Conservation (phyloP, 2,329 filamentous ascomycete species). For the Fusarium globosum region DNA sequence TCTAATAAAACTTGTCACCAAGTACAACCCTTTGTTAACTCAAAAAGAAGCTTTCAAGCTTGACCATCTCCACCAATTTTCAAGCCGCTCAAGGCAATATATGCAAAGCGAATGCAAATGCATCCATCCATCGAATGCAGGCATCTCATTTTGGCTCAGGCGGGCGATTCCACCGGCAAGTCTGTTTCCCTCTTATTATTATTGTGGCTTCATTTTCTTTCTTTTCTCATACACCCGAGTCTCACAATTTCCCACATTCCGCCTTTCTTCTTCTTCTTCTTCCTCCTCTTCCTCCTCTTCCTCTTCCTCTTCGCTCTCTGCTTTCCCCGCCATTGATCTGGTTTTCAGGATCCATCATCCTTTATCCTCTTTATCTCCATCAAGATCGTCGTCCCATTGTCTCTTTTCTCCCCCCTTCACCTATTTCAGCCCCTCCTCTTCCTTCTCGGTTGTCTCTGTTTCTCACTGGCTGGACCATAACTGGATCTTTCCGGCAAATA, state of each 20-base stretch:
- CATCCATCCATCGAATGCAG: constrained; percentile 1
- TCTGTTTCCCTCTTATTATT: not conserved
- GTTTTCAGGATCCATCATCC: not conserved
- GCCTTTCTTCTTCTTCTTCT: not conserved
- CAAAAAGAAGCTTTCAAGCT: constrained; percentile 23
- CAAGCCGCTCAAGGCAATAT: constrained; percentile 6
- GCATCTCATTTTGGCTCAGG: constrained; percentile 19
- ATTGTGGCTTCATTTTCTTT: constrained; percentile 12
- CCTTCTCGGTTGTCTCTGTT: constrained; percentile 23
- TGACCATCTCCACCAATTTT: constrained; percentile 21
- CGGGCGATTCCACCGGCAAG: constrained; percentile 1
- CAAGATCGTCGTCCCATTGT: constrained; percentile 2
- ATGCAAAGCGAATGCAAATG: constrained; percentile 3
- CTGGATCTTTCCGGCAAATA: constrained; percentile 31
- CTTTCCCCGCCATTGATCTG: not conserved
- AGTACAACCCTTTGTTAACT: not conserved
- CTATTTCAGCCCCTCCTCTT: constrained; percentile 22
- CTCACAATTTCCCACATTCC: constrained; percentile 6
- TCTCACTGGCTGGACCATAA: constrained; percentile 34
- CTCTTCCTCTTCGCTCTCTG: not conserved
- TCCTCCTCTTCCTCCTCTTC: not conserved
- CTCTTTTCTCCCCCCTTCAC: constrained; percentile 1
- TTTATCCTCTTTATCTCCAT: constrained; percentile 2
- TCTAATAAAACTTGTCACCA: constrained; percentile 1
- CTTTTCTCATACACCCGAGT: constrained; percentile 14